Evolutionary conservation across 2,329 filamentous ascomycete species (phyloP), one percentile per base, ranked within the genome.

Genomic region (Neonectria magnoliae): DNA sequence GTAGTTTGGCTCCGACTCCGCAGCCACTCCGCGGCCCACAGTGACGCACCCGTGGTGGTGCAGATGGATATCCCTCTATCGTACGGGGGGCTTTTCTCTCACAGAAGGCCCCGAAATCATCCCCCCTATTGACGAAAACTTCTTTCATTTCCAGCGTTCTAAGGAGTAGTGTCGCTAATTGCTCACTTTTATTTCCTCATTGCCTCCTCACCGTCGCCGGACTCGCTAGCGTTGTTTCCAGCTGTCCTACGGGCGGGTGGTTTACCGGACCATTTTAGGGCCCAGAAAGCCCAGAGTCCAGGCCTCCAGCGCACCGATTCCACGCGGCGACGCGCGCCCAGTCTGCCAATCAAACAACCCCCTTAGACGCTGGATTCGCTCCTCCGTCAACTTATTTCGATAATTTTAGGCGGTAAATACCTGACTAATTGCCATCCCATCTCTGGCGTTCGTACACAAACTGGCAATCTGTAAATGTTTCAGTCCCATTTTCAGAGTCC

Each of bases 281-380:
- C 45, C 47, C 47, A 25, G 14, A 16, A 29, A n/a, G 16, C 25
- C 27, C 27, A n/a, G 36, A 38, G 47, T 29, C 47, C 16, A 31
- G 25, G 9, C 47, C 10, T 29, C 25, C 25, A 31, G 47, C 16
- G 47, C 47, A 18, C 47, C 31, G 47, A 31, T 29, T 50, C 47
- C 29, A 50, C 47, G 47, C 47, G 47, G 47, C 47, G 47, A 29
- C 47, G 18, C 47, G 47, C 47, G 47, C 29, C 45, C 27, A 18
- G 29, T 13, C 16, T 33, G 27, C 20, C 27, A 11, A 20, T n/a
- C 25, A 6, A 25, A 5, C 27, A 10, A 4, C 20, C 16, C 27
- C 27, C 27, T 31, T 33, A 5, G n/a, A 14, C 7, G 48, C n/a
- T 51, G 48, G 6, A 51, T 33, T 33, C 22, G n/a, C 31, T 51